Evolutionary conservation across 2,329 filamentous ascomycete genomes (phyloP).

Genomic region (Pezicula rhizophila): DNA sequence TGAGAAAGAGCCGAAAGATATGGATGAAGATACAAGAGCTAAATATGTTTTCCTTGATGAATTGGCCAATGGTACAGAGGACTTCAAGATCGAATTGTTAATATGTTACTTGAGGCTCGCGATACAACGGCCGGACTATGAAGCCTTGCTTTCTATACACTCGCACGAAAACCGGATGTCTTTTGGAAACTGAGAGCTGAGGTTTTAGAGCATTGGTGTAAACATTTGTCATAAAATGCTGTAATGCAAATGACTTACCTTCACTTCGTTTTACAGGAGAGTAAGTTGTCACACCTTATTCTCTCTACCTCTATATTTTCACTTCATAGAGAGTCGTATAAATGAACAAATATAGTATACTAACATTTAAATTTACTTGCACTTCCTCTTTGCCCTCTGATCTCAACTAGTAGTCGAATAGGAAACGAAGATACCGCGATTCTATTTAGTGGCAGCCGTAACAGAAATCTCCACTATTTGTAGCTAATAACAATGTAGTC

Average conservation of each 20-base stretch:
- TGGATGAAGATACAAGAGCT: no score
- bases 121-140: constrained; percentile 36
- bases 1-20: no score
- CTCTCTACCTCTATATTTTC: neutral
- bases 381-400: constrained; percentile 33
- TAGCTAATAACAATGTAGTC: constrained; percentile 13
- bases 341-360: neutral
- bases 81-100: constrained; percentile 32
- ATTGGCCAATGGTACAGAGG: constrained; percentile 37
- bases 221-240: constrained; percentile 40
- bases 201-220: constrained; percentile 24
- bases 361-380: constrained; percentile 13
- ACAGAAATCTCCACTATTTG: constrained; percentile 21
- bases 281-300: constrained; percentile 29
- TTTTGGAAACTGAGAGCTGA: constrained; percentile 28
- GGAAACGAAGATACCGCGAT: constrained; percentile 19
- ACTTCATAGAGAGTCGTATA: neutral
- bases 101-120: constrained; percentile 33
- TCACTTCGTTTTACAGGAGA: constrained; percentile 50
- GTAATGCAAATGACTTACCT: constrained; percentile 48
- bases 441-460: constrained; percentile 24
- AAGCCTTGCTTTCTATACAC: constrained; percentile 25
- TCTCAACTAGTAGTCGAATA: constrained; percentile 23
- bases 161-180: constrained; percentile 25
- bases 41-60: constrained; percentile 42